Base-by-base conservation (phyloP, 2,329 filamentous ascomycete species). In the Xylaria sp. region DNA sequence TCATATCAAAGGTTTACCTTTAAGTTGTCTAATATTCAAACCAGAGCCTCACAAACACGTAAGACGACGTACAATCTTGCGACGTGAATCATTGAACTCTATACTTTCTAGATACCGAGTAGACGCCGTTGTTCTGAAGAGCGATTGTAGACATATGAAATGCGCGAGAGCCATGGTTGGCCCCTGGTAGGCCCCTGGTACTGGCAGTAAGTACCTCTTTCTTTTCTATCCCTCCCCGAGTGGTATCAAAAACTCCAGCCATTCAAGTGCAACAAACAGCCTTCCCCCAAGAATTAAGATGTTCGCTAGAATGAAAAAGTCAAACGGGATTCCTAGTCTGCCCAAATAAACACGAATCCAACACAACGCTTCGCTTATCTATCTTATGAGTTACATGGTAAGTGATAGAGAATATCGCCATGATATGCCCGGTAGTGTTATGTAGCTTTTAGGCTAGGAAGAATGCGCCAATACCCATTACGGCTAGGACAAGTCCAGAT, bases 401-500 rank as follows among this genome's bases (percentile, higher is more conserved):
- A 47, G 10, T 18, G 1, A 29, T 25, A 18, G 53, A 18, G 54
- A 37, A 27, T 47, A 12, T 48, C 16, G 35, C 40, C 12, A n/a
- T 47, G 9, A 27, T 13, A 50, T 40, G 27, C 13, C 25, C 29
- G 10, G 16, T 3, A 25, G 13, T 47, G 16, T 5, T 35, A 21
- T 10, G 23, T n/a, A 12, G 23, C 35, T 37, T 57, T 73, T 75
- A 78, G 1, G 70, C 71, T 37, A 78, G 54, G 10, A 78, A 55
- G 59, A 74, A 68, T n/a, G 73, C 76, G 29, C 76, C 74, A 44
- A 77, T 65, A 13, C 72, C 77, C 57, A 78, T 53, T 2, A 71
- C 73, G 63, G 73, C 76, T 59, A 76, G 65, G 23, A 75, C 62
- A 18, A 78, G 72, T 18, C 76, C 74, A 2, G 76, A 76, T 44